Evolutionary conservation across 495 filamentous ascomycete genomes (phyloP).

Genomic region (Penicillium canescens): DNA sequence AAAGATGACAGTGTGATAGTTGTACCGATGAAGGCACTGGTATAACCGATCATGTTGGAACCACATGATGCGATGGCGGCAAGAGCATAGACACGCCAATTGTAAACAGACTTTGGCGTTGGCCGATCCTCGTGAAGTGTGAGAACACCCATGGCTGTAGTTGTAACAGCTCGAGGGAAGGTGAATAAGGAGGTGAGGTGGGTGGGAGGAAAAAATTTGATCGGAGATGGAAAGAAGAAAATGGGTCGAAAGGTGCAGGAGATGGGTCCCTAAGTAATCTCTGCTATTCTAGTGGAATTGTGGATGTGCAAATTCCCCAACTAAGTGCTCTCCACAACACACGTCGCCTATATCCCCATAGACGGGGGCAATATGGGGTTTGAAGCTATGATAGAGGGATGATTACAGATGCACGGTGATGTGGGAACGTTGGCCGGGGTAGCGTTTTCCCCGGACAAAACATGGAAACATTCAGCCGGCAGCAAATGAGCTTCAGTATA

Average conservation of each 20-base stretch:
- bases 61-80: constrained; percentile 66
- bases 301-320: constrained; percentile 23
- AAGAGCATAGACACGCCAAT: constrained; percentile 68
- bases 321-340: constrained; percentile 33
- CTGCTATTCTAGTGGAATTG: constrained; percentile 14
- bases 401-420: constrained; percentile 14
- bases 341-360: constrained; percentile 28
- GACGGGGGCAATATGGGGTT: constrained; percentile 35
- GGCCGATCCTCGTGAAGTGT: constrained; percentile 63
- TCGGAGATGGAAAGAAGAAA: constrained; percentile 3
- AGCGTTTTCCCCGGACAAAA: constrained; percentile 38
- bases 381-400: constrained; percentile 18
- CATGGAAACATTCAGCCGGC: constrained; percentile 28
- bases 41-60: constrained; percentile 73
- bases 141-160: constrained; percentile 55
- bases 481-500: constrained; percentile 21
- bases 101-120: constrained; percentile 68
- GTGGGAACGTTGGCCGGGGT: constrained; percentile 29
- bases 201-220: not conserved
- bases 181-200: not conserved
- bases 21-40: constrained; percentile 70
- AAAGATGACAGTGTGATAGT: constrained; percentile 65
- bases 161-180: constrained; percentile 16
- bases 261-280: constrained; percentile 25
- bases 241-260: constrained; percentile 7